Evolutionary conservation across 2,329 filamentous ascomycete genomes (phyloP), one percentile per base, ranked within the genome.

Genomic region (Ceratocystis colombiana): DNA sequence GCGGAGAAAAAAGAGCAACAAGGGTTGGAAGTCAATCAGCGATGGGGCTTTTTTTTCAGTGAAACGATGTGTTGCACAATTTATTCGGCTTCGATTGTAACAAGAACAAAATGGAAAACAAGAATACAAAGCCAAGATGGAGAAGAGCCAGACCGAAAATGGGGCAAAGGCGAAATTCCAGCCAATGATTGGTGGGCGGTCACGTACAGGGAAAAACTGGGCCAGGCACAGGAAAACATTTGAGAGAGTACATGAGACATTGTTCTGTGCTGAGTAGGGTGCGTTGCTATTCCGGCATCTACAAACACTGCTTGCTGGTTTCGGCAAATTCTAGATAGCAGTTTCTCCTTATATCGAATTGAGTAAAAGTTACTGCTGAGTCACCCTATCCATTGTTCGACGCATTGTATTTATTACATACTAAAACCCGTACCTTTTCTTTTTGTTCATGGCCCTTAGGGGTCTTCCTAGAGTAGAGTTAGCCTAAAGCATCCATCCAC

Each of bases 201-300:
- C 53, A 12, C 53, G 30, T 57, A 33, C 20, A 57, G 25, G 17
- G 28, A 20, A 59, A 59, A 59, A 59, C 55, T 59, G 55, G 55
- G 55, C 28, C 55, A 28, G 17, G 55, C 55, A 59, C 15, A 30
- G 28, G 33, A 37, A n/a, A 15, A 33, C 55, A 37, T 37, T 33
- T 33, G 28, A 30, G 17, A n/a, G 46, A 10, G 17, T 5, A 57
- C 48, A 53, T 53, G 48, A 25, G 20, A 53, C 37, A 41, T 41
- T 53, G 48, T 53, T 28, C 10, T 0, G 48, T 53, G 48, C 15
- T 48, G 7, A 12, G 48, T 53, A 37, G 33, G 33, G 37, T 41
- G 4, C 12, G 10, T 12, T 10, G 33, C 33, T 37, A 37, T 53
- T 53, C 25, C 5, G 48, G 48, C 48, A 53, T 25, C 48, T 53